phyloP scores from a whole-genome alignment of 441 rosid species.

The Arabidopsis hybrid region DNA sequence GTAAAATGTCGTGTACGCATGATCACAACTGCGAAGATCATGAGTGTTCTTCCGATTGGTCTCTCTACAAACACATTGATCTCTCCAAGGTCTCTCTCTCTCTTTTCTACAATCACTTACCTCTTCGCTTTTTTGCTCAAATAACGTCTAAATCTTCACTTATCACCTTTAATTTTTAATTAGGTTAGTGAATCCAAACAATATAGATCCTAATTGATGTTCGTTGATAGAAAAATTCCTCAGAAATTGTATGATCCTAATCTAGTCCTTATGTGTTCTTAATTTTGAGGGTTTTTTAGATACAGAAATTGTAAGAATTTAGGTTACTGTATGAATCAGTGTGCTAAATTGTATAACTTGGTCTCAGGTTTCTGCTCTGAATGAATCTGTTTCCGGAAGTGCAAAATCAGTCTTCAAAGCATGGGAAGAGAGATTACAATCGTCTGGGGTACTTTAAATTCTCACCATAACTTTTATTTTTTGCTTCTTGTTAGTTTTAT shows the following conservation, averaged over 20 bases:
- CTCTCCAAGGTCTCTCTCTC: slow-evolving; percentile 67
- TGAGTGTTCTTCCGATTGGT: slow-evolving; percentile 95
- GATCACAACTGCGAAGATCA: slow-evolving; percentile 94
- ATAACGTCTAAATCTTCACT: background rate
- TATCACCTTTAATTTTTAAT: background rate
- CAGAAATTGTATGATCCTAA: too few relatives aligned
- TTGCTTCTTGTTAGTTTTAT: slow-evolving; percentile 3
- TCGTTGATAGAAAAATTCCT: too few relatives aligned
- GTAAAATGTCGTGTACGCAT: slow-evolving; percentile 79
- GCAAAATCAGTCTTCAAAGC: slow-evolving; percentile 89
- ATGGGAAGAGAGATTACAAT: slow-evolving; percentile 82
- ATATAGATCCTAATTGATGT: background rate
- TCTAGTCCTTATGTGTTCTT: too few relatives aligned
- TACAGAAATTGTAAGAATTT: background rate
- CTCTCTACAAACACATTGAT: slow-evolving; percentile 95
- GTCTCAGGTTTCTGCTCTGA: slow-evolving; percentile 79
- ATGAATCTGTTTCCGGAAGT: slow-evolving; percentile 87
- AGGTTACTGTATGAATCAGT: background rate
- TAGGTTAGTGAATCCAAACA: background rate
- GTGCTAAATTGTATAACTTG: background rate
- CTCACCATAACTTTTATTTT: background rate
- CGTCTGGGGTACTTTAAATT: slow-evolving; percentile 61
- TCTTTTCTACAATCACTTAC: background rate
- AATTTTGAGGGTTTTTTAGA: slow-evolving; percentile 11
- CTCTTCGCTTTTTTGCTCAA: background rate